phyloP scores from a whole-genome alignment of 1,139 yeast species.

The Yamadazyma epiphylla region DNA sequence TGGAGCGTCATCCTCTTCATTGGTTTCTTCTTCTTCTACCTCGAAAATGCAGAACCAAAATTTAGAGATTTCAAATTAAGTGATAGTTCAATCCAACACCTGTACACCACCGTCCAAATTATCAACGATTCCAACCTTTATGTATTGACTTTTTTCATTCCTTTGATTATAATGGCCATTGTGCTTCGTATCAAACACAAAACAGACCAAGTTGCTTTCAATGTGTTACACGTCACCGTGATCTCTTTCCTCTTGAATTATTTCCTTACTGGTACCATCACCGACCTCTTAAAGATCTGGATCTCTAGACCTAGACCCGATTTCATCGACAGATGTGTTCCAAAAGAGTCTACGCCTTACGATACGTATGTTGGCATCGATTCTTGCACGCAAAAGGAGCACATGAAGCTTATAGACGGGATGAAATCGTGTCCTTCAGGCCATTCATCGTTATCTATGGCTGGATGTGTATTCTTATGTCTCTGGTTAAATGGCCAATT shows the following conservation, averaged over 20 bases:
- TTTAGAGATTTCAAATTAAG: conserved; percentile 29
- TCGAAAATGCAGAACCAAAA: conserved; percentile 38
- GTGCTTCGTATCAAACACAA: conserved; percentile 5
- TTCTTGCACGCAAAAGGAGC: conserved; percentile 35
- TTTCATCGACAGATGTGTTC: conserved; percentile 40
- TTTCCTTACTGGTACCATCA: conserved; percentile 20
- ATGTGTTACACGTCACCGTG: conserved; percentile 19
- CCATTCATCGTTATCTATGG: conserved; percentile 42
- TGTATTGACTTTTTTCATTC: conserved; percentile 20
- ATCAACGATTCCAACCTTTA: conserved; percentile 29
- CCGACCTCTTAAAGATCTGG: conserved; percentile 45
- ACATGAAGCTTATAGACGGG: conserved; percentile 40
- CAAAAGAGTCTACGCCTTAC: conserved; percentile 25
- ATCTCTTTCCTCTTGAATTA: conserved; percentile 23
- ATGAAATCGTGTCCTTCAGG: conserved; percentile 48
- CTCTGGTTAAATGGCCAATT: conserved; percentile 41
- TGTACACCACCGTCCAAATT: conserved; percentile 42
- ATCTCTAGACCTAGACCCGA: conserved; percentile 48
- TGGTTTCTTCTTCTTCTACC: conserved; percentile 31
- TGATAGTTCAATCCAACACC: conserved; percentile 41
- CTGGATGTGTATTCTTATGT: conserved; percentile 34
- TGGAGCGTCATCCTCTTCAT: conserved; percentile 30
- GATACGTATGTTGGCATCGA: conserved; percentile 29
- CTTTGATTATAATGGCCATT: conserved; percentile 15
- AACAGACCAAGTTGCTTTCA: not conserved